Conservation (phyloP, 2,329 filamentous ascomycete species). For the Trichoderma sp. region DNA sequence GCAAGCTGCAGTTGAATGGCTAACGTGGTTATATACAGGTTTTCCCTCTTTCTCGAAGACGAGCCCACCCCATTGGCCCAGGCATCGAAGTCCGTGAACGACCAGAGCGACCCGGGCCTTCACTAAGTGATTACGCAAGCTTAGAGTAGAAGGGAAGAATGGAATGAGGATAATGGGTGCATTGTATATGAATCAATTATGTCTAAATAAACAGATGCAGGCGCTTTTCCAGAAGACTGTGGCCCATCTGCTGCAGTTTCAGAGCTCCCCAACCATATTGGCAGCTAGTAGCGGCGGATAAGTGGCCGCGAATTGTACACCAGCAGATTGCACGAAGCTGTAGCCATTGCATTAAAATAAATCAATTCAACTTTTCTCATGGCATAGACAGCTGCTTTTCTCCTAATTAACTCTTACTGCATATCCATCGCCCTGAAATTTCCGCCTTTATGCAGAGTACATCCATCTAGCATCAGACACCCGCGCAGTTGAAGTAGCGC, state of each 20-base stretch:
- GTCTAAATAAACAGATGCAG: slow-evolving; percentile 6
- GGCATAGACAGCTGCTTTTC: background rate
- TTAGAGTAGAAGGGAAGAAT: slow-evolving; percentile 53
- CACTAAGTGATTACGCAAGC: slow-evolving; percentile 64
- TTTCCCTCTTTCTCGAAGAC: slow-evolving; percentile 59
- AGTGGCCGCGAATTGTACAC: background rate
- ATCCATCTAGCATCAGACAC: background rate
- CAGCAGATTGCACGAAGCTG: background rate
- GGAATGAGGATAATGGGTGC: background rate
- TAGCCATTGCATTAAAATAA: background rate
- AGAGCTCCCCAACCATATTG: background rate
- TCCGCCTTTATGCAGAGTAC: background rate
- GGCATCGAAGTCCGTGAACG: slow-evolving; percentile 78
- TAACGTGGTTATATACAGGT: slow-evolving; percentile 40
- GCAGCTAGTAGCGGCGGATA: background rate
- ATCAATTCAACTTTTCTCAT: background rate
- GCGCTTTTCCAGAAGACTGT: background rate
- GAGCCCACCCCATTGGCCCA: slow-evolving; percentile 68
- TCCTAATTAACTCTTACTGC: background rate
- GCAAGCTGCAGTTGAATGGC: background rate
- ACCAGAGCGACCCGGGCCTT: slow-evolving; percentile 54
- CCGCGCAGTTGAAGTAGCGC: background rate
- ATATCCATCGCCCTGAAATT: background rate
- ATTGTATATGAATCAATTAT: slow-evolving; percentile 11
- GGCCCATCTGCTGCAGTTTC: background rate